A percentile compares a stretch with the other conserved stretches of the same genome.
Conservation (phyloP, 169 alveolate genomes). For the Eimeria zaria region DNA sequence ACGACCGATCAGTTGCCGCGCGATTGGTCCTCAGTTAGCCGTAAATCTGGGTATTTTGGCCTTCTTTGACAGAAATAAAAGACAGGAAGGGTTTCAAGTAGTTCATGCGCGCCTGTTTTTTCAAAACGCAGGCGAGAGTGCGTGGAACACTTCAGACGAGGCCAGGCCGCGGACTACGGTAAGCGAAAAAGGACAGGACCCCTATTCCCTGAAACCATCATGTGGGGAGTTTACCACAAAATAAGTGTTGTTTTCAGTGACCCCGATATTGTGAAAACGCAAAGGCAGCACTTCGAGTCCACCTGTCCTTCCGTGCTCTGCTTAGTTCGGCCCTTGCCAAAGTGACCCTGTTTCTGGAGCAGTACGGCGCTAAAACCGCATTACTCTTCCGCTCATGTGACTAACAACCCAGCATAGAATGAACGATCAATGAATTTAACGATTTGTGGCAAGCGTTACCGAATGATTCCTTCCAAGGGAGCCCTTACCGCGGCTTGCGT, state of each 20-base stretch:
- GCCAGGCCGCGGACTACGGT: background rate
- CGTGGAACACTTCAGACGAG: background rate
- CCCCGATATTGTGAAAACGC: background rate
- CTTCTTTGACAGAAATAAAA: background rate
- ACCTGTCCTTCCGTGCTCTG: background rate
- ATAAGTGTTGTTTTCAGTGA: background rate
- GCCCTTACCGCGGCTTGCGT: too few species aligned
- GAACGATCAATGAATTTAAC: background rate
- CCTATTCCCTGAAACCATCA: background rate
- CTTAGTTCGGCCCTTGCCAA: background rate
- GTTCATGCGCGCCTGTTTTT: background rate
- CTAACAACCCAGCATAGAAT: background rate
- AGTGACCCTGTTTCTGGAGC: background rate
- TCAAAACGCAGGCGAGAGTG: background rate
- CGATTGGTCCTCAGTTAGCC: background rate
- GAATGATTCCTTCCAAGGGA: background rate
- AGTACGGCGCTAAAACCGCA: background rate
- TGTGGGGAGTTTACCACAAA: background rate
- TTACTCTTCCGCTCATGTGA: background rate
- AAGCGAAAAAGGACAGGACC: background rate
- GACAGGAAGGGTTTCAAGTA: background rate
- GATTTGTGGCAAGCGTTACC: too few species aligned
- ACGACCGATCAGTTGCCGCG: background rate
- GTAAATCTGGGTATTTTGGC: background rate
- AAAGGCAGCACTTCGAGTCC: background rate